Conservation (phyloP, 139 green algal genomes). For the Desmodesmus armatus region DNA sequence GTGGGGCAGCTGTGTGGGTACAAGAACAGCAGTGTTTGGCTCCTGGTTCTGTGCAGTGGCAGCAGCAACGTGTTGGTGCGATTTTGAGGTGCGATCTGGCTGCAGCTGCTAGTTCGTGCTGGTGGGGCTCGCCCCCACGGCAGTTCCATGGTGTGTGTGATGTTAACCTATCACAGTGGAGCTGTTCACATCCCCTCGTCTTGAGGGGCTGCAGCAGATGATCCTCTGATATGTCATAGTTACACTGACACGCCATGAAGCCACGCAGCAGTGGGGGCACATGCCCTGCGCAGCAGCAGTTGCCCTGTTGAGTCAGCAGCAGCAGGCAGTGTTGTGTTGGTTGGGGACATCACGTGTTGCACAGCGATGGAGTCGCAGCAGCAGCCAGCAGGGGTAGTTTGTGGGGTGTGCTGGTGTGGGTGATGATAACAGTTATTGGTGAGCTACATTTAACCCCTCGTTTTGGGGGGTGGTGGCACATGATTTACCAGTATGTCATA, state of each 20-base stretch:
- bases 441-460: constrained; percentile 29
- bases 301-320: too few relatives aligned
- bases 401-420: constrained; percentile 45
- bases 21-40: too few relatives aligned
- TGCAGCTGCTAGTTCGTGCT: too few relatives aligned
- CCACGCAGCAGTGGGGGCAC: too few relatives aligned
- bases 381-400: too few relatives aligned
- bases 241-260: constrained; percentile 76
- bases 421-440: constrained; percentile 38
- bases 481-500: constrained; percentile 65
- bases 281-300: too few relatives aligned
- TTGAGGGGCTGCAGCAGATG: constrained; percentile 34
- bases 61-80: too few relatives aligned
- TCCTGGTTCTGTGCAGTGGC: too few relatives aligned
- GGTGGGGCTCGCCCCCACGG: too few relatives aligned
- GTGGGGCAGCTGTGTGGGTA: neutral
- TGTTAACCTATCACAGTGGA: constrained; percentile 40
- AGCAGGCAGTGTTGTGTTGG: too few relatives aligned
- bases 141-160: constrained; percentile 49
- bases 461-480: constrained; percentile 32
- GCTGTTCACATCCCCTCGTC: constrained; percentile 18
- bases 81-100: too few relatives aligned
- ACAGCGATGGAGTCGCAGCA: neutral
- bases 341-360: neutral
- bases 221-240: constrained; percentile 69